phyloP scores from a whole-genome alignment of 805 yeast genomes.

The Saccharomycopsis sp. region DNA sequence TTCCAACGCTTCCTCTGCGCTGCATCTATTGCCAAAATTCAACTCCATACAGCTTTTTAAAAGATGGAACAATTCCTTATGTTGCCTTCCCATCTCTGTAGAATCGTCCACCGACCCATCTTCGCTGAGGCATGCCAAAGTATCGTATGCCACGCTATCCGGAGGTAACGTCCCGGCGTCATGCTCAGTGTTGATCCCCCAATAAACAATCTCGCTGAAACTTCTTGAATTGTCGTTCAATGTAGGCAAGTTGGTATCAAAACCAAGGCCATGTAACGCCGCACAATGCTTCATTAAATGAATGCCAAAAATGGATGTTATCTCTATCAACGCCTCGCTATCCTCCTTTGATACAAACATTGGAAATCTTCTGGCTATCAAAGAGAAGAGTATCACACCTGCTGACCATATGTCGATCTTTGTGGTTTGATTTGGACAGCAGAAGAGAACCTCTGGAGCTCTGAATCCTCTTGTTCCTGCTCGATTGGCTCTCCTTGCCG shows the following conservation, averaged over 20 bases:
- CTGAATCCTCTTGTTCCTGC: constrained; percentile 96
- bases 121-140: constrained; percentile 39
- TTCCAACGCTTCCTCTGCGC: constrained; percentile 49
- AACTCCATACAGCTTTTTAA: constrained; percentile 50
- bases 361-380: constrained; percentile 78
- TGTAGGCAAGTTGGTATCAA: constrained; percentile 58
- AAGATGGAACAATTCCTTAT: constrained; percentile 45
- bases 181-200: constrained; percentile 39
- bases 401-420: constrained; percentile 91
- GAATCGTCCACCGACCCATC: constrained; percentile 36
- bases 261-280: constrained; percentile 77
- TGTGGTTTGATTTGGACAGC: constrained; percentile 75
- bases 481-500: constrained; percentile 88
- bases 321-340: constrained; percentile 81
- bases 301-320: constrained; percentile 74
- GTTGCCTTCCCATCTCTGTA: constrained; percentile 33
- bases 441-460: constrained; percentile 87
- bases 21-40: constrained; percentile 50
- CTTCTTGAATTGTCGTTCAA: constrained; percentile 37
- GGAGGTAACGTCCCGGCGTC: constrained; percentile 57
- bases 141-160: constrained; percentile 67
- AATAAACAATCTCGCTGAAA: constrained; percentile 37
- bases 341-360: constrained; percentile 93
- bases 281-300: constrained; percentile 71
- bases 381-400: constrained; percentile 77